Base-by-base conservation (phyloP, 805 yeast genomes). In the Myxozyma mucilagina region DNA sequence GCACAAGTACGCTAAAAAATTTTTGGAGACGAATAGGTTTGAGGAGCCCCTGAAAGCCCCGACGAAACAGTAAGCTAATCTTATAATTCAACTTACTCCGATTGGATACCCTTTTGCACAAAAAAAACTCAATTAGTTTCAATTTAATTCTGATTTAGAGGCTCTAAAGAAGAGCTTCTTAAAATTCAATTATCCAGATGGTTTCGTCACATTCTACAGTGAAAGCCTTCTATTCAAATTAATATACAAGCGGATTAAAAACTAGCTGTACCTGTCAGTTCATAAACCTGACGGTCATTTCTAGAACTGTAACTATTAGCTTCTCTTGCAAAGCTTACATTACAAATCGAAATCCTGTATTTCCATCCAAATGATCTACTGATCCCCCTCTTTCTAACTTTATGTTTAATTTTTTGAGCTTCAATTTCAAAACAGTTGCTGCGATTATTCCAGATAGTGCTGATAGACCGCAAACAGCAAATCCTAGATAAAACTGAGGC, bases 401-500 rank as follows among this genome's bases (percentile, higher is more conserved):
- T 63, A 63, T 62, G 61, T 69, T 69, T 50, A 61, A 55, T 14
- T 45, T 50, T 34, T 31, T 38, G 47, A 69, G 60, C 34, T 53
- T 54, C 32, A 53, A 35, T 24, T 60, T 51, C 47, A 69, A 49
- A 34, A 58, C 53, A 11, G 63, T 48, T 20, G 68, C 59, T 31
- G 56, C 44, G 14, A 56, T 24, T 24, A 69, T 56, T 32, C 61
- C 59, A n/a, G 57, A 31, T 14, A 66, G 50, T 18, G 65, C 60
- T 47, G 56, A 62, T 18, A 59, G 53, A 11, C 68, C 63, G 48
- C 71, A 68, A 42, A 67, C 59, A 8, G 67, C 66, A 45, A 69
- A 67, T 8, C 71, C 72, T 20, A 62, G 65, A 49, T 67, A 69
- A 48, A 65, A 69, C 24, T 66, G 71, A n/a, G 72, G 71, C 24